Evolutionary conservation across 164 flowering plant genomes (phyloP), one percentile per base, ranked within the genome.

Genomic region (Stephania cephalantha): DNA sequence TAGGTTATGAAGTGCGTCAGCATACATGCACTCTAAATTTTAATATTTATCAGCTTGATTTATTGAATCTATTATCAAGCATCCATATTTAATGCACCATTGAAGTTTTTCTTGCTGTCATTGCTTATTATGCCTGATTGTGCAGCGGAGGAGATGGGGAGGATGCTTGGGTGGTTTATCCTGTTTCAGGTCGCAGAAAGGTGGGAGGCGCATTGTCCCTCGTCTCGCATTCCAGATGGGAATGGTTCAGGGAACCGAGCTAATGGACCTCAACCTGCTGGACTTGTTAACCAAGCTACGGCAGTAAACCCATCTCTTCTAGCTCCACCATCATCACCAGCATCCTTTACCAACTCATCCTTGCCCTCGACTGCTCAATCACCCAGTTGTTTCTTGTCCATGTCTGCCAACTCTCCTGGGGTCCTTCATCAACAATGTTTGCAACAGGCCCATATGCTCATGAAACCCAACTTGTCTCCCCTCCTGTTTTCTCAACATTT

Each of bases 251-350:
- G 81, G 6, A 82, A 87, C 70, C 93, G 88, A 69, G 83, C 86
- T 67, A 90, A 90, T 82, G 93, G 93, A 46, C 79, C 92, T 82
- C 96, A 88, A 81, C 85, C 88, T 58, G 83, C 44, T 64, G 89
- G 88, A 5, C 61, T 84, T 72, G 64, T 88, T 44, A 89, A 85
- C 73, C 95, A 86, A 78, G 70, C 92, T 69, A 83, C 91, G 25
- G 69, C 86, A 29, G 46, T 90, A 58, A 82, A 80, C 63, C 89
- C 90, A 15, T 90, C 97, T 70, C 88, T 95, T 81, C 85, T 91
- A 45, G 99, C 98, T 71, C 99, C 99, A n/a, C 99, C 99, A 72
- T 93, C 99, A 42, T 95, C 99, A 12, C 99, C 99, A 2, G 97
- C 96, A 46, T 95, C 99, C 30, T 93, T 95, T 78, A 80, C 95